A percentile compares a stretch with the other conserved stretches of the same genome.
phyloP scores from a whole-genome alignment of 306 rosid genomes.

The Prinsepia uniflora region DNA sequence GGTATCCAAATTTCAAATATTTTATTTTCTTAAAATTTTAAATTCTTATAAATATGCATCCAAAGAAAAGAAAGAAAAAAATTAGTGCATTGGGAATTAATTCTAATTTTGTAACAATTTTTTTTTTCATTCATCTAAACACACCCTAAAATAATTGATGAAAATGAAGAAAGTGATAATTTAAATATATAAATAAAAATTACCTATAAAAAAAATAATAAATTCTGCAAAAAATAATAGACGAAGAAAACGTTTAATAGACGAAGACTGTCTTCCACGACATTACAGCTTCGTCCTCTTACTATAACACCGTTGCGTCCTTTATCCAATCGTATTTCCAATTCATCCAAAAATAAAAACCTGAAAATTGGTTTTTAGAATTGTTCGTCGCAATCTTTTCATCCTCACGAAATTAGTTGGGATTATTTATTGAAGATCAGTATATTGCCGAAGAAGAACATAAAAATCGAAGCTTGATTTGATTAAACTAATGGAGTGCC shows the following conservation, averaged over 20 bases:
- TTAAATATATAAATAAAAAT: too few species aligned
- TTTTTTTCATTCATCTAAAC: too few species aligned
- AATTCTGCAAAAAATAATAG: background rate
- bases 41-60: too few species aligned
- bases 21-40: too few species aligned
- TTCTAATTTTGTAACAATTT: too few species aligned
- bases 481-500: constrained; percentile 29
- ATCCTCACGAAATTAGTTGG: background rate
- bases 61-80: too few species aligned
- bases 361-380: background rate
- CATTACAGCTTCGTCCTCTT: background rate
- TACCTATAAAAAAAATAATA: background rate
- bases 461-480: constrained; percentile 7
- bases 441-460: constrained; percentile 7
- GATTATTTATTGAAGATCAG: background rate
- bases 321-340: background rate
- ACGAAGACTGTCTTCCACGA: constrained; percentile 10
- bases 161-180: too few species aligned
- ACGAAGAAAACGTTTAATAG: constrained; percentile 2
- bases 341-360: background rate
- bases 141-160: too few species aligned
- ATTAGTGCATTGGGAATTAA: too few species aligned
- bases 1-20: too few species aligned
- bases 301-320: background rate
- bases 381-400: background rate